Percentiles rank a stretch among this genome's conserved stretches.
Conservation (phyloP, 176 grass and related monocot species). For the Oryza punctata region DNA sequence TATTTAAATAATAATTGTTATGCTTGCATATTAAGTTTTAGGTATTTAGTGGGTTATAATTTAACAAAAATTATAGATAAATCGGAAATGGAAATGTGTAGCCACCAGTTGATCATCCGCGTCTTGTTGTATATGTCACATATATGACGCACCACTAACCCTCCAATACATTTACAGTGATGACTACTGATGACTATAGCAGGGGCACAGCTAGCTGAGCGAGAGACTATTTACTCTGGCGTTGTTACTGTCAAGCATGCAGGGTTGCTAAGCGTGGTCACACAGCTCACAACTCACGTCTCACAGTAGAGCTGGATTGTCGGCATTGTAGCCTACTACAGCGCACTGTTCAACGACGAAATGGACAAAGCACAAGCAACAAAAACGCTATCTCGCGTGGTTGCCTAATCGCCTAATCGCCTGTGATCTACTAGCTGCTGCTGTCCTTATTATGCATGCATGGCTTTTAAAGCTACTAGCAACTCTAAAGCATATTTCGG, state of each 20-base stretch:
- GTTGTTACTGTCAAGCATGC: slow-evolving; percentile 12
- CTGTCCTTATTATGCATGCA: background rate
- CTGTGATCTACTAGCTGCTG: background rate
- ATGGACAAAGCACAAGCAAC: background rate
- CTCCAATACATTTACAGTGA: slow-evolving; percentile 18
- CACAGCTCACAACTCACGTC: slow-evolving; percentile 25
- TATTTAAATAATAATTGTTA: no score
- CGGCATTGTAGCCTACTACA: slow-evolving; percentile 27
- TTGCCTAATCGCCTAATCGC: background rate
- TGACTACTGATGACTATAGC: background rate
- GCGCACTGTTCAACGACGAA: slow-evolving; percentile 28
- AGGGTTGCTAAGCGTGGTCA: background rate
- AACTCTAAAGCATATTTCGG: background rate
- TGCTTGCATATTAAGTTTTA: no score
- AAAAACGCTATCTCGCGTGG: background rate
- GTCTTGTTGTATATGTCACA: background rate
- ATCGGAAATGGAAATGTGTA: background rate
- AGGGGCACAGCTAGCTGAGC: background rate
- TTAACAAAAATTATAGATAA: no score
- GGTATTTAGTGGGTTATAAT: no score
- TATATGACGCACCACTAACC: background rate
- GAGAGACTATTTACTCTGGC: background rate
- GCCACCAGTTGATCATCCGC: background rate
- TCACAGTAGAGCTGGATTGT: slow-evolving; percentile 39
- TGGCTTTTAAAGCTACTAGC: background rate